A percentile compares a stretch with the other conserved stretches of the same genome.
Evolutionary conservation across 305 asterid genomes (phyloP).

Genomic region (Fraxinus angustifolia): DNA sequence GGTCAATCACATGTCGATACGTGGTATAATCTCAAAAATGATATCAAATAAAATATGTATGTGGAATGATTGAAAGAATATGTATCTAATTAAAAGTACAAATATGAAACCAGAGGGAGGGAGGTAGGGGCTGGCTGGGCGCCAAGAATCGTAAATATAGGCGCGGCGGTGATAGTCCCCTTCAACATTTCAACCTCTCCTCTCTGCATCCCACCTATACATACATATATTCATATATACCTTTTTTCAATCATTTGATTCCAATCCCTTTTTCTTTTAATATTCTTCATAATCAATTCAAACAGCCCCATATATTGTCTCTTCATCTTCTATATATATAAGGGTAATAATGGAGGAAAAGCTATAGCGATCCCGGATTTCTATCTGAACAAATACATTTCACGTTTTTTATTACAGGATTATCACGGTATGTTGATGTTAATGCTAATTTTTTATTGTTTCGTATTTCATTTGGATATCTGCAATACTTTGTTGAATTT

Average conservation of each 20-base stretch:
- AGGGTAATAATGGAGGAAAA: conserved; percentile 19
- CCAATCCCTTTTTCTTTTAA: neutral
- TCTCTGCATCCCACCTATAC: conserved; percentile 38
- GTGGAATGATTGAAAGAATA: no score
- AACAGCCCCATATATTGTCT: conserved; percentile 35
- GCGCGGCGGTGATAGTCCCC: conserved; percentile 60
- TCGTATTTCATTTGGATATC: neutral
- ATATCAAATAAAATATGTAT: no score
- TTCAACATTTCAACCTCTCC: conserved; percentile 51
- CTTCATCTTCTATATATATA: conserved; percentile 33
- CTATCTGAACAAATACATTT: neutral
- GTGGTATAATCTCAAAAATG: no score
- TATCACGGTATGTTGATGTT: conserved; percentile 29
- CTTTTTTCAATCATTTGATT: conserved; percentile 30
- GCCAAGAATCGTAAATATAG: conserved; percentile 14
- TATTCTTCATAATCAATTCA: conserved; percentile 29
- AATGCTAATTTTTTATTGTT: neutral
- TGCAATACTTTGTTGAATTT: neutral
- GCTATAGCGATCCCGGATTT: neutral
- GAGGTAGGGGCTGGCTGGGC: no score
- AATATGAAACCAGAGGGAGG: neutral
- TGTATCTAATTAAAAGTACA: no score
- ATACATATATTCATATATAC: conserved; percentile 18
- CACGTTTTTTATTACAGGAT: conserved; percentile 1
- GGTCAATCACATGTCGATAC: no score